Percentiles rank a stretch among this genome's conserved stretches.
Conservation (phyloP, 2,329 filamentous ascomycete genomes). For the Calonectria pauciramosa region DNA sequence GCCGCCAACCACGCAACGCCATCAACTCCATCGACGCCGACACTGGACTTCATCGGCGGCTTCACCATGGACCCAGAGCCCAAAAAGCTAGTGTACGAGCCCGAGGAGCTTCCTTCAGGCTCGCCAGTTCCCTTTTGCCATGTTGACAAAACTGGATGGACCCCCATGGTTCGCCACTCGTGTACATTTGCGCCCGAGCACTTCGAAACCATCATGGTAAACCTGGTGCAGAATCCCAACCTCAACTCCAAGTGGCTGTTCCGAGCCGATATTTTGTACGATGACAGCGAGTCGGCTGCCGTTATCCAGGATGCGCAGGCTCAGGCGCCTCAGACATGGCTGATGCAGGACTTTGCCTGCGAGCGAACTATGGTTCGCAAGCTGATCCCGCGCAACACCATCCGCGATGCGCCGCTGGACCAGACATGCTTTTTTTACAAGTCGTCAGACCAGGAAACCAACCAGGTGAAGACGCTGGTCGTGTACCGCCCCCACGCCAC, state of each 20-base stretch:
- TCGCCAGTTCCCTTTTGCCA: conserved; percentile 47
- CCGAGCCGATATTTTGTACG: conserved; percentile 78
- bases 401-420: conserved; percentile 79
- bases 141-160: conserved; percentile 57
- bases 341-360: conserved; percentile 52
- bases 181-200: conserved; percentile 75
- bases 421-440: conserved; percentile 86
- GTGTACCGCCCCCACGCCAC: conserved; percentile 83
- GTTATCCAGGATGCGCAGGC: not conserved
- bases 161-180: conserved; percentile 65
- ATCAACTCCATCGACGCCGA: not conserved
- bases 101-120: conserved; percentile 45
- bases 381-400: conserved; percentile 85
- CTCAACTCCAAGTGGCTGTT: conserved; percentile 84
- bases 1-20: not conserved
- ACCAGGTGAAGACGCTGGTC: conserved; percentile 59
- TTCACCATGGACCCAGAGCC: conserved; percentile 32
- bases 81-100: conserved; percentile 46
- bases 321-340: conserved; percentile 21
- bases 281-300: conserved; percentile 36
- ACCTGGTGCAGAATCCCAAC: conserved; percentile 84
- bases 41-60: conserved; percentile 9
- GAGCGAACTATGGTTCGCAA: conserved; percentile 79
- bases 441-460: conserved; percentile 41
- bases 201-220: conserved; percentile 78